These are phyloP conservation scores for Dendryphion nanum DNA, from an alignment of 2,329 filamentous ascomycete genomes.

Conservation along the genomic window DNA sequence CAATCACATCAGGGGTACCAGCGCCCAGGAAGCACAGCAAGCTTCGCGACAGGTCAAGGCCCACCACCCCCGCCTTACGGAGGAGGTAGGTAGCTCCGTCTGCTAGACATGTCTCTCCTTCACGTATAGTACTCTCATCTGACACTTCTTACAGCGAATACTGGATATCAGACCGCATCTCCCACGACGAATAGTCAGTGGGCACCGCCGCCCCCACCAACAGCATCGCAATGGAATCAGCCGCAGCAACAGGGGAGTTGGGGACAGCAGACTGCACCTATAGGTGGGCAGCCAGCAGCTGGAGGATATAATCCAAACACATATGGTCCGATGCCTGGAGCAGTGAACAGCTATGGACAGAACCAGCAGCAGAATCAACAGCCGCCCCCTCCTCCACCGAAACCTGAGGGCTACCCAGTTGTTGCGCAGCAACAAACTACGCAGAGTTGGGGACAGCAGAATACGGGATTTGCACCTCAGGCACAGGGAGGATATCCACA, in stretches of 20 bases:
- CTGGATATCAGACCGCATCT: constrained; percentile 23
- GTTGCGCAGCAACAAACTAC: constrained; percentile 17
- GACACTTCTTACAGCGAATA: constrained; percentile 8
- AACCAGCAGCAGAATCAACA: constrained; percentile 22
- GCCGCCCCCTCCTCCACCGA: constrained; percentile 38
- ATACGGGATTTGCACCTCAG: constrained; percentile 10
- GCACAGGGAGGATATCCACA: constrained; percentile 4
- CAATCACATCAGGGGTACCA: constrained; percentile 21
- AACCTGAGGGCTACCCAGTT: constrained; percentile 32
- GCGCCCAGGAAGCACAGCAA: constrained; percentile 29
- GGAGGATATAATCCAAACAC: constrained; percentile 30
- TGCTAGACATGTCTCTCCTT: background rate
- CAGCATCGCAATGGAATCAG: constrained; percentile 24
- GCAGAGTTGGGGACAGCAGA: constrained; percentile 13
- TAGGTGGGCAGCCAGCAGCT: constrained; percentile 10
- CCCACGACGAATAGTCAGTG: constrained; percentile 30
- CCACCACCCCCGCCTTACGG: constrained; percentile 28
- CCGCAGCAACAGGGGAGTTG: constrained; percentile 12
- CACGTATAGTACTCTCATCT: background rate
- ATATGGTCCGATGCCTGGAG: constrained; percentile 34
- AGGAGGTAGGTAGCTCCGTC: constrained; percentile 23
- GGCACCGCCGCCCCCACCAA: constrained; percentile 20
- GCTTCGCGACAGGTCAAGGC: constrained; percentile 25
- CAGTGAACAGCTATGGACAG: constrained; percentile 18
- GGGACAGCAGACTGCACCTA: constrained; percentile 1